These are phyloP conservation scores for Hypomyces perniciosus DNA, from an alignment of 2,329 filamentous ascomycete species.

Conservation along the genomic window DNA sequence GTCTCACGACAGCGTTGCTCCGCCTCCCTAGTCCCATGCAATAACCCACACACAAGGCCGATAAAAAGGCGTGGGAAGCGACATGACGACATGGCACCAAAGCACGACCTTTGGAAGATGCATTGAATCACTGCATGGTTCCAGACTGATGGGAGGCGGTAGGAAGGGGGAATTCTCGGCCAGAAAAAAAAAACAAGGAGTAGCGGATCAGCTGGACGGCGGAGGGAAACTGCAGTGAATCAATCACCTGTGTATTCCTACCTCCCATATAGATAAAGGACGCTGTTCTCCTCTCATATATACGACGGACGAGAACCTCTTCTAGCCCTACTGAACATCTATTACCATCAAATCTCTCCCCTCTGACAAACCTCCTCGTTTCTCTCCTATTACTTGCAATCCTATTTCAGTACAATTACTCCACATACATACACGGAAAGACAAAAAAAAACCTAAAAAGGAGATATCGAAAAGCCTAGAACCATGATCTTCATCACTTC, in stretches of 20 bases:
- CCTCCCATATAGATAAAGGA: background rate
- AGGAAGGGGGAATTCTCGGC: background rate
- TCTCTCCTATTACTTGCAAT: background rate
- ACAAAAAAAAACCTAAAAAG: background rate
- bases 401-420: background rate
- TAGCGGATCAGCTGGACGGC: no score
- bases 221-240: background rate
- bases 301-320: background rate
- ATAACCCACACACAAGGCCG: background rate
- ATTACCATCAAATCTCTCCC: background rate
- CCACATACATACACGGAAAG: background rate
- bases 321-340: background rate
- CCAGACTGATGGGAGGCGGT: background rate
- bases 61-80: background rate
- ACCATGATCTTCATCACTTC: conserved; percentile 1
- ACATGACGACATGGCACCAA: background rate
- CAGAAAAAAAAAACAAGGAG: background rate
- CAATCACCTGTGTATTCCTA: background rate
- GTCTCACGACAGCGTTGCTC: background rate
- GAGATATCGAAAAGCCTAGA: background rate
- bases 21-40: background rate
- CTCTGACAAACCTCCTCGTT: no score
- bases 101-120: background rate
- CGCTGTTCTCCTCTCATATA: background rate
- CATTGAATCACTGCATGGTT: conserved; percentile 1